Conservation (phyloP, 305 asterid genomes). For the Fraxinus albicans region DNA sequence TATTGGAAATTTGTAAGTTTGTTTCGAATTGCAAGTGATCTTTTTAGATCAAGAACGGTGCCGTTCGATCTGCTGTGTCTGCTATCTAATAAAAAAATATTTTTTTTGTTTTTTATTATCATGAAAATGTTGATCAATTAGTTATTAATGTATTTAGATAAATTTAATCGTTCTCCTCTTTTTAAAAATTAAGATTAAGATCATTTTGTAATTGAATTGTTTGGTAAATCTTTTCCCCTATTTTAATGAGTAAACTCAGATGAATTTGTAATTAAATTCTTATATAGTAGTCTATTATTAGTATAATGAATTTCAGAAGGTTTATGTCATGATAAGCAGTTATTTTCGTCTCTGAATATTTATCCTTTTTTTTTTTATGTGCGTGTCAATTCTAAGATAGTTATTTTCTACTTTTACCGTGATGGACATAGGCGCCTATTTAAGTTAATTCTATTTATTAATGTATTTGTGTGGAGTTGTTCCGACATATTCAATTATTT, state of each 20-base stretch:
- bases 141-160: background rate
- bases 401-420: background rate
- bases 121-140: background rate
- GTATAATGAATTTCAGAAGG: background rate
- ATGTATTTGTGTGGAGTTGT: background rate
- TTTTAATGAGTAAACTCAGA: background rate
- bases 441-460: background rate
- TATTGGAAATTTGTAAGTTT: background rate
- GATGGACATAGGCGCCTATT: background rate
- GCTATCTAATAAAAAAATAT: background rate
- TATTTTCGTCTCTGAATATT: background rate
- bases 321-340: background rate
- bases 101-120: background rate
- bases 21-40: background rate
- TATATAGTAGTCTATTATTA: background rate
- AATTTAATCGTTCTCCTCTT: background rate
- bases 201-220: background rate
- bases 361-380: background rate
- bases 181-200: background rate
- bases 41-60: background rate
- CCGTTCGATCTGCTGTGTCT: background rate
- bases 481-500: background rate
- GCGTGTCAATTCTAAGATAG: background rate
- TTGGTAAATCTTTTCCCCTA: background rate
- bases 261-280: background rate